Evolutionary conservation across 768 basidiomycete species (phyloP), one percentile per base, ranked within the genome.

Genomic region (Hortiboletus flavorubellus): DNA sequence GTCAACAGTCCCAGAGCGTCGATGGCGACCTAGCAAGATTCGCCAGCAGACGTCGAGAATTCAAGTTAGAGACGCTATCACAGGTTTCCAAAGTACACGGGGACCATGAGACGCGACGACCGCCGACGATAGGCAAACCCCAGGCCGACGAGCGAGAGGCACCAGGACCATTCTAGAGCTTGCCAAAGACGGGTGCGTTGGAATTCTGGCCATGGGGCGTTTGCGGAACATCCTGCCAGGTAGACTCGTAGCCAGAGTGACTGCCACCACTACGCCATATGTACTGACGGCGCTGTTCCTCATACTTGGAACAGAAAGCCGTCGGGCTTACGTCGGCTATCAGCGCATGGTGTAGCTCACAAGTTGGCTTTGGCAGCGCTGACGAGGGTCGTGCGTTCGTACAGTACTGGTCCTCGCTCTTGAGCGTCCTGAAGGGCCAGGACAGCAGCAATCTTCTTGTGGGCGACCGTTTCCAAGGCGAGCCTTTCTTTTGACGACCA

Each of bases 401-500:
- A 86, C 70, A 21, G 21, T 21, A 2, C 21, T 87, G 80, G 77
- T 98, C 96, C 76, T 98, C 96, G 72, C 86, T 89, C 77, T 84
- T 86, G 68, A 99, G 2, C 96, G 23, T 99, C 96, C 76, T 94
- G 91, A 56, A 99, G 74, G 39, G 91, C 88, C 52, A 97, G 76
- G 50, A 95, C 89, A 50, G 95, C 88, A 44, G 94, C 87, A 49
- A 94, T 98, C 86, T 97, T 97, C 86, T 97, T 97, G 84, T 97
- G 92, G 39, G 95, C 93, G 59, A 98, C 93, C 8, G 95, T 93
- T 64, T 21, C 96, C 96, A 68, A 98, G 91, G 72, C 96, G 91
- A 53, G 96, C 93, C 78, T 98, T 98, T 77, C 91, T 89, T 80
- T 98, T 98, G 65, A 96, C 94, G 62, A 99, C 97, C 61, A 94